These are phyloP conservation scores for Backusella tarrabulga DNA, from an alignment of 192 early-diverging fungal genomes.

Conservation along the genomic window DNA sequence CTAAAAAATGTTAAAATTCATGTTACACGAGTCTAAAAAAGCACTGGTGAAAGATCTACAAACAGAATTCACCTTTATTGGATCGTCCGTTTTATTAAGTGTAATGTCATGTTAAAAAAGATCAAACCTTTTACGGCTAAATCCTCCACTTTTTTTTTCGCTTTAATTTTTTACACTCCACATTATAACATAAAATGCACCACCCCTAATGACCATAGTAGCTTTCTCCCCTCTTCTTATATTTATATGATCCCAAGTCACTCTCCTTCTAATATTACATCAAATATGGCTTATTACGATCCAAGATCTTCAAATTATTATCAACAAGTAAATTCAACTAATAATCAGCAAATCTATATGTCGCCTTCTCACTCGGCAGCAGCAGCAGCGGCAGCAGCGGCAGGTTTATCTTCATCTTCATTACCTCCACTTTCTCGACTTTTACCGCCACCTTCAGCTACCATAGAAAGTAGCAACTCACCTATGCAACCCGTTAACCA, in stretches of 20 bases:
- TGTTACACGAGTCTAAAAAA: constrained; percentile 10
- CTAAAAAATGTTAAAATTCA: constrained; percentile 9
- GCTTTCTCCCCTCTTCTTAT: constrained; percentile 1
- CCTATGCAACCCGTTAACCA: not conserved
- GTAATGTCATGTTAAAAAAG: constrained; percentile 10
- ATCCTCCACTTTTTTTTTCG: constrained; percentile 6
- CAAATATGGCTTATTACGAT: constrained; percentile 12
- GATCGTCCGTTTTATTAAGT: constrained; percentile 14
- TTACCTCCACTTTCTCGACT: constrained; percentile 24
- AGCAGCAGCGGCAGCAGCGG: not conserved
- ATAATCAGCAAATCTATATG: constrained; percentile 7
- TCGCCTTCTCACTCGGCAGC: not conserved
- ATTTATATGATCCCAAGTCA: not conserved
- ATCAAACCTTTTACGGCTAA: constrained; percentile 17
- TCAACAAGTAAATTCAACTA: not conserved
- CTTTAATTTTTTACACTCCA: constrained; percentile 9
- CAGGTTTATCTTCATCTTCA: not conserved
- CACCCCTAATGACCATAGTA: not conserved
- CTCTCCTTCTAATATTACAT: constrained; percentile 19
- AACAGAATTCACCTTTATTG: constrained; percentile 3
- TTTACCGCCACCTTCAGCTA: constrained; percentile 9
- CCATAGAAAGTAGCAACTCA: not conserved
- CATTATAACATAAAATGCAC: not conserved
- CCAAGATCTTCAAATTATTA: constrained; percentile 7
- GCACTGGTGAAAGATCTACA: not conserved